phyloP scores from a whole-genome alignment of 371 early-diverging fungal genomes.

The Enteropsectra breve region DNA sequence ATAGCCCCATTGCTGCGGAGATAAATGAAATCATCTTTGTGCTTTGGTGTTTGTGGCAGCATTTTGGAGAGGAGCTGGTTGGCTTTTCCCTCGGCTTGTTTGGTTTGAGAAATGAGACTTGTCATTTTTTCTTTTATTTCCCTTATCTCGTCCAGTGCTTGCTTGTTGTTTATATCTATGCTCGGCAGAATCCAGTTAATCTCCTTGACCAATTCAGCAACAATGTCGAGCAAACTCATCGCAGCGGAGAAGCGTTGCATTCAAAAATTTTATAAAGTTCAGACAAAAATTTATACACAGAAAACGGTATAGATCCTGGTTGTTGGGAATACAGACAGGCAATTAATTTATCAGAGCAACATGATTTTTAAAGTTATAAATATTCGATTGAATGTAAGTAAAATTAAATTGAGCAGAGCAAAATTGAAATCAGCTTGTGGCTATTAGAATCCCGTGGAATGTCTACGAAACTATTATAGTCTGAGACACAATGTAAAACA shows the following conservation, averaged over 20 bases:
- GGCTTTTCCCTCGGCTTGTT: neutral
- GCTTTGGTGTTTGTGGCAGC: neutral
- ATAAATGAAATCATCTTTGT: slow-evolving; percentile 1
- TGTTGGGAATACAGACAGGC: too few relatives aligned
- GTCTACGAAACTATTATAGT: too few relatives aligned
- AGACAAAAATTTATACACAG: too few relatives aligned
- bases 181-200: slow-evolving; percentile 12
- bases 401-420: too few relatives aligned
- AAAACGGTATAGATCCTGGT: too few relatives aligned
- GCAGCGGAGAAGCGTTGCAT: neutral
- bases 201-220: slow-evolving; percentile 22
- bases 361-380: too few relatives aligned
- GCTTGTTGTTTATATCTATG: neutral
- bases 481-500: too few relatives aligned
- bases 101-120: slow-evolving; percentile 5
- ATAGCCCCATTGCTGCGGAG: slow-evolving; percentile 15
- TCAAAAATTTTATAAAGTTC: slow-evolving; percentile 6
- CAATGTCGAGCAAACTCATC: slow-evolving; percentile 11
- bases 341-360: too few relatives aligned
- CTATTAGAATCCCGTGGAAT: too few relatives aligned
- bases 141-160: neutral
- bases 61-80: neutral
- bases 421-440: too few relatives aligned
- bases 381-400: too few relatives aligned
- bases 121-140: neutral